Percentiles rank a stretch among this genome's conserved stretches.
Conservation (phyloP, 345 rosid genomes). For the Litchi chinensis region DNA sequence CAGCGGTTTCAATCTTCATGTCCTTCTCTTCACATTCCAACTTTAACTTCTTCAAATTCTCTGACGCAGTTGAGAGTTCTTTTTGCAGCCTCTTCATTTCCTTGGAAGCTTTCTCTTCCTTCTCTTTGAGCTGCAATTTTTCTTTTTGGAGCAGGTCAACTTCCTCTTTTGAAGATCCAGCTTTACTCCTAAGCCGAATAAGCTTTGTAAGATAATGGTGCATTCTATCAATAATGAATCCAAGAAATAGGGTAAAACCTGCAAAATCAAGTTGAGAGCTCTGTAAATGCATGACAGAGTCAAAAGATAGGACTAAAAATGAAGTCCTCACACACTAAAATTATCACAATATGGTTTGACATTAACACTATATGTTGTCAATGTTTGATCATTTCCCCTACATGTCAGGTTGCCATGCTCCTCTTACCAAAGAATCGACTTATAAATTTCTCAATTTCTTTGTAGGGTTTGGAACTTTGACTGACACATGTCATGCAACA, state of each 20-base stretch:
- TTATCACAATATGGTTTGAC: not conserved
- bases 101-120: conserved; percentile 62
- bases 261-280: conserved; percentile 36
- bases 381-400: not conserved
- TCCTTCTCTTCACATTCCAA: conserved; percentile 67
- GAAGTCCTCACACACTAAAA: not conserved
- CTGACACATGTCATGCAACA: not conserved
- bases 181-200: conserved; percentile 52
- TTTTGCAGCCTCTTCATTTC: conserved; percentile 60
- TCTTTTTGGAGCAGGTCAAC: conserved; percentile 63
- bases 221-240: conserved; percentile 80
- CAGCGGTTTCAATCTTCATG: conserved; percentile 72
- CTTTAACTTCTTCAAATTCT: conserved; percentile 66
- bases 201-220: conserved; percentile 83
- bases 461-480: not conserved
- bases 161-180: conserved; percentile 69
- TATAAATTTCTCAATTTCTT: not conserved
- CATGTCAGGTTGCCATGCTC: not conserved
- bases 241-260: conserved; percentile 88
- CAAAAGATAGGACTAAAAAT: not conserved
- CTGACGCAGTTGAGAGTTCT: conserved; percentile 46
- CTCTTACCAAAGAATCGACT: not conserved
- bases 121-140: conserved; percentile 56
- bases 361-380: not conserved
- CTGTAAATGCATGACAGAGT: conserved; percentile 1